A percentile compares a stretch with the other conserved stretches of the same genome.
These are phyloP conservation scores for Pilatotrama ljubarskyi DNA, from an alignment of 768 basidiomycete species.

Conservation along the genomic window DNA sequence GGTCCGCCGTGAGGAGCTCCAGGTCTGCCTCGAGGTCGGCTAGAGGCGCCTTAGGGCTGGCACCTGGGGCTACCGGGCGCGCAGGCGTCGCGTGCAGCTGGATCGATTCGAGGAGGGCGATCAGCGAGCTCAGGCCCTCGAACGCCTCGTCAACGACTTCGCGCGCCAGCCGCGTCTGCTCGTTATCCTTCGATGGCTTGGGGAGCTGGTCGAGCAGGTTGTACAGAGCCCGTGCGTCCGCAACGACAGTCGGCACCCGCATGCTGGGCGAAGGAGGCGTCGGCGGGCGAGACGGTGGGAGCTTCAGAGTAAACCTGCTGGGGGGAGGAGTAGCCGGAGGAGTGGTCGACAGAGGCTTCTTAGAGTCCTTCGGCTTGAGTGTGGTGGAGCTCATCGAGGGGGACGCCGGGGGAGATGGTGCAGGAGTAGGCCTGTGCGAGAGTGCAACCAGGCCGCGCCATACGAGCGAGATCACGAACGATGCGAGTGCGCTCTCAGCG, in stretches of 20 bases:
- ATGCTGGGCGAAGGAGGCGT: constrained; percentile 47
- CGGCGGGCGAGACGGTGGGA: constrained; percentile 65
- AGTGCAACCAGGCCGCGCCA: constrained; percentile 77
- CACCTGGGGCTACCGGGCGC: constrained; percentile 2
- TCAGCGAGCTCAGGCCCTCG: constrained; percentile 58
- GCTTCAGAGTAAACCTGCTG: constrained; percentile 63
- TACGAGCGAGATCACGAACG: constrained; percentile 68
- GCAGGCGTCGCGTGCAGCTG: constrained; percentile 29
- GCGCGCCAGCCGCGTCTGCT: constrained; percentile 55
- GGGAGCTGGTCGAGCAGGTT: constrained; percentile 63
- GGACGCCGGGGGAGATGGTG: constrained; percentile 43
- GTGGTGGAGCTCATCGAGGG: constrained; percentile 29
- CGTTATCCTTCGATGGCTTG: constrained; percentile 52
- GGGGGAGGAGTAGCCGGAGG: constrained; percentile 59
- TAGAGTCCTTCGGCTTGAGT: constrained; percentile 22
- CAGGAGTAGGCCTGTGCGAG: constrained; percentile 52
- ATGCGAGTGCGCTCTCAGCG: constrained; percentile 63
- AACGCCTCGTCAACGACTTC: constrained; percentile 84
- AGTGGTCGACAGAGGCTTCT: constrained; percentile 40
- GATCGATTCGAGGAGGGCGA: constrained; percentile 55
- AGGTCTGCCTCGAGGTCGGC: constrained; percentile 44
- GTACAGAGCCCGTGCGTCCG: constrained; percentile 63
- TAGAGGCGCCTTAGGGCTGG: constrained; percentile 17
- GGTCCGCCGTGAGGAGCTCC: constrained; percentile 54
- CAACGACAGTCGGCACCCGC: constrained; percentile 44